phyloP scores from a whole-genome alignment of 192 early-diverging fungal genomes.

The Backusella luteola region DNA sequence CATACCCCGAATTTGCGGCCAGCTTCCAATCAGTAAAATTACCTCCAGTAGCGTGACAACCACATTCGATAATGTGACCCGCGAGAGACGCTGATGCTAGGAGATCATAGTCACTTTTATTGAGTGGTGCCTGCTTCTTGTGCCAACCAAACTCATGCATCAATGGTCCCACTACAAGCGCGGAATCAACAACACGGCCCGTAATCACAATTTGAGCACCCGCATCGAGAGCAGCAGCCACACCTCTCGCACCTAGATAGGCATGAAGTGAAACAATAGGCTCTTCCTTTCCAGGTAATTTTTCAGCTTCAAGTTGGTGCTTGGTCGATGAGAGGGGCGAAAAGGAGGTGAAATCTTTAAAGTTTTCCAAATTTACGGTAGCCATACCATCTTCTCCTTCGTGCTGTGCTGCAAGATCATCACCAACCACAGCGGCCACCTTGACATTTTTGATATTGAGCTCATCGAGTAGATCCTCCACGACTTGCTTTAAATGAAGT shows the following conservation, averaged over 20 bases:
- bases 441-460: conserved; percentile 45
- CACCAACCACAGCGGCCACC: conserved; percentile 66
- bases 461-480: conserved; percentile 42
- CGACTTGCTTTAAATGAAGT: conserved; percentile 52
- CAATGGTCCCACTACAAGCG: conserved; percentile 60
- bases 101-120: conserved; percentile 46
- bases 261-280: conserved; percentile 58
- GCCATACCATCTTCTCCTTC: neutral
- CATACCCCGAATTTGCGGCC: conserved; percentile 46
- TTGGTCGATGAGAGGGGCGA: conserved; percentile 11
- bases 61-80: conserved; percentile 69
- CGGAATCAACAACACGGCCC: conserved; percentile 66
- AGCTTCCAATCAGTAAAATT: conserved; percentile 70
- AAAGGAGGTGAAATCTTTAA: conserved; percentile 6
- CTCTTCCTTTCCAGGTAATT: conserved; percentile 45
- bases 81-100: conserved; percentile 63
- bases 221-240: conserved; percentile 52
- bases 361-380: conserved; percentile 11
- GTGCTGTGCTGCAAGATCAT: conserved; percentile 40
- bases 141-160: conserved; percentile 63
- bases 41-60: conserved; percentile 65
- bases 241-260: conserved; percentile 55
- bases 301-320: conserved; percentile 38
- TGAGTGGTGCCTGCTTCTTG: neutral
- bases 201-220: conserved; percentile 66